These are phyloP conservation scores for Aureobasidium sp. DNA, from an alignment of 2,329 filamentous ascomycete genomes.

Conservation along the genomic window DNA sequence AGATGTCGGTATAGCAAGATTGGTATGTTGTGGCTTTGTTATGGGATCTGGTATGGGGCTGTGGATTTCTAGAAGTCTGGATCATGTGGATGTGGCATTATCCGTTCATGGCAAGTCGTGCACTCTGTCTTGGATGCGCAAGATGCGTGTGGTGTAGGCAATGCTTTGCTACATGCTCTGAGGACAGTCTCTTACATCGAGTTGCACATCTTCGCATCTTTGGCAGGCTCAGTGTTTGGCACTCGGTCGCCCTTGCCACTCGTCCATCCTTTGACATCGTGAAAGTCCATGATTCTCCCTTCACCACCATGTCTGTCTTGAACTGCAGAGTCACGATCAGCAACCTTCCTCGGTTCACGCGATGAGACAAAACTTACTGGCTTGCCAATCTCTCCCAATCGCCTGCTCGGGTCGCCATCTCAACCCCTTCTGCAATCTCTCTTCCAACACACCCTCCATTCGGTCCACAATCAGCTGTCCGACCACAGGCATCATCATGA, in stretches of 20 bases:
- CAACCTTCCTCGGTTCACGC: not conserved
- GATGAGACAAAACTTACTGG: slow-evolving; percentile 20
- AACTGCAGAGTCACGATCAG: not conserved
- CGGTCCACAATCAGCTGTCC: slow-evolving; percentile 45
- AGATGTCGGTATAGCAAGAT: not conserved
- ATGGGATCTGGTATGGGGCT: not conserved
- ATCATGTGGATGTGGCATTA: not conserved
- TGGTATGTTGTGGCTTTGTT: not conserved
- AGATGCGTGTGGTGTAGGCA: not conserved
- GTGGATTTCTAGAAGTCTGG: not conserved
- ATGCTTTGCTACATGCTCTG: not conserved
- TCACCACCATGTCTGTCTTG: slow-evolving; percentile 13
- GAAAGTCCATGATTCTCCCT: slow-evolving; percentile 11
- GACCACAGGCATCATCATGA: slow-evolving; percentile 47
- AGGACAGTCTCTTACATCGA: not conserved
- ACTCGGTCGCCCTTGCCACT: not conserved
- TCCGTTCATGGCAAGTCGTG: not conserved
- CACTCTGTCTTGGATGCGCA: not conserved
- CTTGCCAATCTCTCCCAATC: slow-evolving; percentile 39
- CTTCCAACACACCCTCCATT: slow-evolving; percentile 40
- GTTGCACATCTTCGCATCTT: not conserved
- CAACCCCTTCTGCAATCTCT: slow-evolving; percentile 37
- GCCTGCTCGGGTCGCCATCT: slow-evolving; percentile 49
- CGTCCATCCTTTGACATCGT: slow-evolving; percentile 12
- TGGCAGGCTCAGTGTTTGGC: not conserved